Evolutionary conservation across 306 rosid genomes (phyloP), one percentile per base, ranked within the genome.

Genomic region (Cyamopsis tetragonoloba): DNA sequence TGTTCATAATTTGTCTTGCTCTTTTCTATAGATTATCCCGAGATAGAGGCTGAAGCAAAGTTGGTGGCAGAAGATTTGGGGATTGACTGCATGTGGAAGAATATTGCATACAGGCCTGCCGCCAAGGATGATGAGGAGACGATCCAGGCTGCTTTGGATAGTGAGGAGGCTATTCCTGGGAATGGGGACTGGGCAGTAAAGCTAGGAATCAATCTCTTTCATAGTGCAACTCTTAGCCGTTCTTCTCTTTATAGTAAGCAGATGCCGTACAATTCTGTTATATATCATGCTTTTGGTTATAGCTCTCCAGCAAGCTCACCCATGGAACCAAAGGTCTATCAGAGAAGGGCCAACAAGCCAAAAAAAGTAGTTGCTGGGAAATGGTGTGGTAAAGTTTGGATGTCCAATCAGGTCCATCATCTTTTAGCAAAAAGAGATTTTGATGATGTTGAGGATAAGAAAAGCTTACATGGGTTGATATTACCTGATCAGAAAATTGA

Each of bases 351-450:
- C 28, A 75, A 74, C 73, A 84, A 64, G 77, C 86, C 70, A 77
- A 89, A 74, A 81, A 87, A 82, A 68, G 73, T 81, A 6, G 88
- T 89, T 77, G 93, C 85, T 7, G 93, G 96, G 50, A 87, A 85
- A 77, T 89, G 96, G 96, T 89, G 96, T 11, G 93, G 96, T 31
- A 89, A 83, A 81, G 93, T 89, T 58, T 89, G 96, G 96, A 89
- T 83, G 91, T 87, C 96, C 9, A 78, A 68, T 75, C 93, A 89
- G 59, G 89, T 87, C 63, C 96, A 89, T 77, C 89, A 89, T 64
- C 77, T 83, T 42, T 74, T 89, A 51, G 82, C 64, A 18, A 87
- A 81, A 77, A 58, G 77, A 72, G 85, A 83, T 20, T 50, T 77
- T 43, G 86, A 83, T 6, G 87, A 80, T 38, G 90, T 70, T 47